These are phyloP conservation scores for Pichia rugopelliculosa DNA, from an alignment of 805 yeast genomes.

Conservation along the genomic window DNA sequence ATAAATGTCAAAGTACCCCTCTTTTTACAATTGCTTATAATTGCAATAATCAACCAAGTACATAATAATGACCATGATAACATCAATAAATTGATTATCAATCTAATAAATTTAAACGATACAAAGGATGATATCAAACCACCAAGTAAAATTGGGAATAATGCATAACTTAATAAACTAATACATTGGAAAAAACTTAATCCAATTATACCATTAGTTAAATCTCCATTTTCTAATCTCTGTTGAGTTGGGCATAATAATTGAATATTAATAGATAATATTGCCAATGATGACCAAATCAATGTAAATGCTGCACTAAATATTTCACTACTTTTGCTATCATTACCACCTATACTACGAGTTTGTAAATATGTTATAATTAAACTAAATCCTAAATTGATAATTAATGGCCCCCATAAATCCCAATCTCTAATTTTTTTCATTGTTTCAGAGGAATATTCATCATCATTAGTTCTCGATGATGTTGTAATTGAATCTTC, in stretches of 20 bases:
- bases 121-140: constrained; percentile 38
- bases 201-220: constrained; percentile 29
- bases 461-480: constrained; percentile 18
- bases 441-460: constrained; percentile 29
- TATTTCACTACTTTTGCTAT: constrained; percentile 35
- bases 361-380: constrained; percentile 39
- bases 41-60: constrained; percentile 43
- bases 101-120: constrained; percentile 35
- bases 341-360: constrained; percentile 18
- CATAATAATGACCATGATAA: constrained; percentile 47
- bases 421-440: constrained; percentile 47
- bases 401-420: constrained; percentile 54
- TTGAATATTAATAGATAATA: constrained; percentile 47
- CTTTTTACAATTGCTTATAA: constrained; percentile 30
- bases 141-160: constrained; percentile 48
- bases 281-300: constrained; percentile 42
- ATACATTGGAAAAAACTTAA: constrained; percentile 49
- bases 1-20: constrained; percentile 13
- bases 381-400: constrained; percentile 41
- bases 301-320: constrained; percentile 49
- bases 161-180: constrained; percentile 47
- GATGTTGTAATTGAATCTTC: constrained; percentile 19
- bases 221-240: constrained; percentile 20
- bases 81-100: constrained; percentile 35
- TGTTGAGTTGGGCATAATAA: constrained; percentile 42